Evolutionary conservation across 148 eudicot species (phyloP), one percentile per base, ranked within the genome.

Genomic region (Amaranthus cruentus): DNA sequence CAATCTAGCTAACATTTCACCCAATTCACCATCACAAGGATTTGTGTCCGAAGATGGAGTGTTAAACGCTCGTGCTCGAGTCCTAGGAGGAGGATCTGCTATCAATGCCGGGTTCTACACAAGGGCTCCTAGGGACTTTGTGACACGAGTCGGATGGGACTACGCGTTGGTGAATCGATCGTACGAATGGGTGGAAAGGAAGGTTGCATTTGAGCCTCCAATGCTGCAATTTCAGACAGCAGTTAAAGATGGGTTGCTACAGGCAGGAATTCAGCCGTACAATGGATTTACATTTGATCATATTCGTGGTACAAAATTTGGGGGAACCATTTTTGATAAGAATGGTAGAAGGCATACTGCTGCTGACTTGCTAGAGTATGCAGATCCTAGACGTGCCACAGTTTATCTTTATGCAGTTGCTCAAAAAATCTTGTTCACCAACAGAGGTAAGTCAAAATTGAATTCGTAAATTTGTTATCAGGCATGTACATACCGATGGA

Each of bases 1-100:
- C 38, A 85, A 84, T 12, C 75, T 94, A 2, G 79, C 80, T 0
- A 80, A 88, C 59, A 14, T 57, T 44, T 85, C 88, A 28, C 88
- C 95, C 0, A 47, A 82, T 15, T 91, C 97, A 4, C 85, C 98
- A 3, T 83, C 97, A 21, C 98, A 93, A 61, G 46, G 83, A 12
- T 91, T 93, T 75, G 61, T 89, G 14, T 93, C 98, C 46, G 90
- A 89, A 8, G 98, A 93, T 48, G 98, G 98, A 9, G 98, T 93
- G 50, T 60, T 86, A 74, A 93, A 85, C 77, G 82, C 88, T 55
- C 86, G 97, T 12, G 97, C 86, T 44, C 86, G 91, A 0, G 86
- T 93, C 42, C 66, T 93, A 43, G 98, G 98, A 1, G 97, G 98
- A 44, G 90, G 97, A 49, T 71, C 91, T 3, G 87, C 90, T 70